phyloP scores from a whole-genome alignment of 306 rosid genomes.

The Myrica gale region DNA sequence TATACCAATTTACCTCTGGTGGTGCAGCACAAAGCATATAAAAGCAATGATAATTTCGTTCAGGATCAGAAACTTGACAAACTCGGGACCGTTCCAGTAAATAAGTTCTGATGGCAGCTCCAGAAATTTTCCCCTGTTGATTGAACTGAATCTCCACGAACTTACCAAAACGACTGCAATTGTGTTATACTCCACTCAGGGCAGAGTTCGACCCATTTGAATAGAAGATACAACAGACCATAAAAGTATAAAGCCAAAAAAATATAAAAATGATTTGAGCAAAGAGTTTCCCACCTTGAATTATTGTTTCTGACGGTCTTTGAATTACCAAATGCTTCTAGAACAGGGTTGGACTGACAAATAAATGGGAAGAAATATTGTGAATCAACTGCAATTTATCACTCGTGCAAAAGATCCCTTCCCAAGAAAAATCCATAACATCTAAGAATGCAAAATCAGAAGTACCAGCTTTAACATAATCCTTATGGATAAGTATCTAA shows the following conservation, averaged over 20 bases:
- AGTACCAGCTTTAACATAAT: not conserved
- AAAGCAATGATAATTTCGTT: conserved; percentile 97
- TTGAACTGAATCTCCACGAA: conserved; percentile 97
- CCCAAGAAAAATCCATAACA: conserved; percentile 16
- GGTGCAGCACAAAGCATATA: conserved; percentile 98
- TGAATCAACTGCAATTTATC: conserved; percentile 10
- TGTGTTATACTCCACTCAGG: conserved; percentile 39
- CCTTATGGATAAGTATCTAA: not conserved
- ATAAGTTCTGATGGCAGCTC: conserved; percentile 97
- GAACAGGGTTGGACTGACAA: conserved; percentile 91
- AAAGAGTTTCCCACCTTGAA: conserved; percentile 61
- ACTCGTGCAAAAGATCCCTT: conserved; percentile 6
- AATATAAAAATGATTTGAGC: not conserved
- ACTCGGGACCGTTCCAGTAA: conserved; percentile 89
- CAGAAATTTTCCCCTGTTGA: conserved; percentile 78
- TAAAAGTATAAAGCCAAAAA: conserved; percentile 7
- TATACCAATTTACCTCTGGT: conserved; percentile 51
- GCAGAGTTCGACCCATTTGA: conserved; percentile 26
- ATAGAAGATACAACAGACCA: not conserved
- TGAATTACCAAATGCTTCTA: conserved; percentile 98
- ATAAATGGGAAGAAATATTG: conserved; percentile 17
- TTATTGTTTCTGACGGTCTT: conserved; percentile 92
- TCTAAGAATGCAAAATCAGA: conserved; percentile 13
- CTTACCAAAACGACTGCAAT: conserved; percentile 97
- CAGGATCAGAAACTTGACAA: conserved; percentile 98